Percentiles rank a stretch among this genome's conserved stretches.
phyloP scores from a whole-genome alignment of 2,329 filamentous ascomycete species.

The Fusarium secorum region DNA sequence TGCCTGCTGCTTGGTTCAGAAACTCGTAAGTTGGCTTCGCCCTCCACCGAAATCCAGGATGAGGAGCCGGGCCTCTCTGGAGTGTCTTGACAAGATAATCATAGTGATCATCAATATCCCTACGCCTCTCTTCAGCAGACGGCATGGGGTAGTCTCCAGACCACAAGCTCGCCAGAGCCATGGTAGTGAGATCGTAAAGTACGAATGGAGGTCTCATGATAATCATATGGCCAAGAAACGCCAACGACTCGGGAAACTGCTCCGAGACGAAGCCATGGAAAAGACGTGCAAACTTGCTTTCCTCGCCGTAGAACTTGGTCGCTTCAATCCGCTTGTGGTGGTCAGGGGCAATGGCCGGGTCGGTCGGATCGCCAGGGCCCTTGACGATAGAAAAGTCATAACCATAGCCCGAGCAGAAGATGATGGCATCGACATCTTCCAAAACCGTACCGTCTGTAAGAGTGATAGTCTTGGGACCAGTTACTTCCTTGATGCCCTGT shows the following conservation, averaged over 20 bases:
- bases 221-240: conserved; percentile 41
- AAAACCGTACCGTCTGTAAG: conserved; percentile 44
- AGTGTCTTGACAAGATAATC: conserved; percentile 31
- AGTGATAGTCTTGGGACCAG: conserved; percentile 41
- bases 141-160: conserved; percentile 36
- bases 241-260: conserved; percentile 45
- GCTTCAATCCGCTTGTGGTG: conserved; percentile 35
- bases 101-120: conserved; percentile 44
- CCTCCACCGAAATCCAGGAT: conserved; percentile 38
- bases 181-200: conserved; percentile 43
- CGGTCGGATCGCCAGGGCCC: conserved; percentile 41
- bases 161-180: conserved; percentile 45
- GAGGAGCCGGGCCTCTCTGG: conserved; percentile 37
- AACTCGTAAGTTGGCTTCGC: conserved; percentile 43
- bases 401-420: conserved; percentile 46
- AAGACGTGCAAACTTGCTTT: conserved; percentile 41
- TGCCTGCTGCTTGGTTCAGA: conserved; percentile 53
- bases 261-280: conserved; percentile 45
- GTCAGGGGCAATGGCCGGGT: conserved; percentile 41
- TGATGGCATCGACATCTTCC: conserved; percentile 46
- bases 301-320: conserved; percentile 30
- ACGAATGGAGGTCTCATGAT: conserved; percentile 41
- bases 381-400: conserved; percentile 42
- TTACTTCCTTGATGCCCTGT: conserved; percentile 40
- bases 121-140: conserved; percentile 31